A percentile compares a stretch with the other conserved stretches of the same genome.
phyloP scores from a whole-genome alignment of 768 basidiomycete species.

The Tephrocybe sp. region DNA sequence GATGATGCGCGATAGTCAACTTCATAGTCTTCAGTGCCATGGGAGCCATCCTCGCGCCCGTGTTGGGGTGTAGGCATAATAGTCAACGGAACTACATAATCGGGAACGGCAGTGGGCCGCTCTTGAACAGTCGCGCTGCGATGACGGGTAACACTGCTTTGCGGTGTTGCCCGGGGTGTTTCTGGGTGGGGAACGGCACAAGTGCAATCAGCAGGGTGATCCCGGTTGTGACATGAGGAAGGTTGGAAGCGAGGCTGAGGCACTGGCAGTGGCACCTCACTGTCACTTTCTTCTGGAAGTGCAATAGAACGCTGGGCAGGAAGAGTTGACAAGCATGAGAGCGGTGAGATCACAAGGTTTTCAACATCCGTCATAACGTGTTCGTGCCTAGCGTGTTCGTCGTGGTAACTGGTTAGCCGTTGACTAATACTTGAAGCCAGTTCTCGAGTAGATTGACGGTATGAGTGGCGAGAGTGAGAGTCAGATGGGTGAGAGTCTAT shows the following conservation, averaged over 20 bases:
- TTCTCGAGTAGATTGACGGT: conserved; percentile 6
- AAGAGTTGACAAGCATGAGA: conserved; percentile 33
- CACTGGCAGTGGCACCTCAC: conserved; percentile 1
- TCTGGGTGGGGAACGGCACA: conserved; percentile 11
- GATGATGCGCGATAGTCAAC: conserved; percentile 26
- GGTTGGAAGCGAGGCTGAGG: conserved; percentile 4
- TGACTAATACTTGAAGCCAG: conserved; percentile 12
- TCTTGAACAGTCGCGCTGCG: conserved; percentile 6
- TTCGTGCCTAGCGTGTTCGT: conserved; percentile 29
- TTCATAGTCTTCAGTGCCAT: conserved; percentile 6
- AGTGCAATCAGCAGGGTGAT: conserved; percentile 21
- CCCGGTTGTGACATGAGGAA: conserved; percentile 21
- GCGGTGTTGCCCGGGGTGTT: conserved; percentile 1
- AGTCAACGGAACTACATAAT: conserved; percentile 2
- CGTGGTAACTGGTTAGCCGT: conserved; percentile 26
- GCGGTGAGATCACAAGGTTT: conserved; percentile 40
- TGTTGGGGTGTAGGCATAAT: conserved; percentile 8
- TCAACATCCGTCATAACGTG: conserved; percentile 32
- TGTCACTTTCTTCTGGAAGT: conserved; percentile 35
- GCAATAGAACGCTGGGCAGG: conserved; percentile 26
- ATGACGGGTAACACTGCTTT: conserved; percentile 8
- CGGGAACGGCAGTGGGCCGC: not conserved
- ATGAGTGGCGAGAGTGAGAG: not conserved
- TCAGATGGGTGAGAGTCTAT: not conserved
- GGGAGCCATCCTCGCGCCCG: conserved; percentile 2